phyloP scores from a whole-genome alignment of 345 rosid genomes.

The Acer campestre region DNA sequence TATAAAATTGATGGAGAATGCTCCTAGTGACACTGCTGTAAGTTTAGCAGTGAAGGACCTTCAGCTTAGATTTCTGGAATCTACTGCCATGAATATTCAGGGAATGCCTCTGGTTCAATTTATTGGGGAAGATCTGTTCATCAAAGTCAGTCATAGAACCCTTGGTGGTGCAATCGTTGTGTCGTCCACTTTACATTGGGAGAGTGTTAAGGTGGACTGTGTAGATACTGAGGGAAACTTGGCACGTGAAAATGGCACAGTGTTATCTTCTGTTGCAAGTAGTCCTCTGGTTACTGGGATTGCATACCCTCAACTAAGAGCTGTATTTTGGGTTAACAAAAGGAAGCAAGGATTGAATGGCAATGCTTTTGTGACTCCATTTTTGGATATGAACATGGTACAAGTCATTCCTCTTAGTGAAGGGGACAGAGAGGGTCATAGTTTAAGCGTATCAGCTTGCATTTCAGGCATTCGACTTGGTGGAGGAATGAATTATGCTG shows the following conservation, averaged over 20 bases:
- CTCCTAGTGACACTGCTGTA: slow-evolving; percentile 95
- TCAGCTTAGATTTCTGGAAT: slow-evolving; percentile 84
- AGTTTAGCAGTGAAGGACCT: slow-evolving; percentile 70
- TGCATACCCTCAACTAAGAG: slow-evolving; percentile 57
- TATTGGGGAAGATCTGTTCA: slow-evolving; percentile 67
- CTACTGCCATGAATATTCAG: slow-evolving; percentile 55
- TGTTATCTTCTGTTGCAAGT: slow-evolving; percentile 31
- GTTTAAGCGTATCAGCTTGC: slow-evolving; percentile 75
- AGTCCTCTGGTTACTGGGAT: slow-evolving; percentile 42
- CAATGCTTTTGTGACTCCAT: slow-evolving; percentile 46
- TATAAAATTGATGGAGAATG: slow-evolving; percentile 76
- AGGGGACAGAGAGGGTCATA: slow-evolving; percentile 81
- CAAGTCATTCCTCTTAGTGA: slow-evolving; percentile 90
- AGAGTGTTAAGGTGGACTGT: slow-evolving; percentile 79
- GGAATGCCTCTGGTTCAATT: slow-evolving; percentile 89
- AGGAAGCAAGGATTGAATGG: slow-evolving; percentile 45
- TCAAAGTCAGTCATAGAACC: slow-evolving; percentile 90
- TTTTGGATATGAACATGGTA: slow-evolving; percentile 71
- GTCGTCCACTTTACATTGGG: slow-evolving; percentile 79
- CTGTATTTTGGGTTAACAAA: slow-evolving; percentile 87
- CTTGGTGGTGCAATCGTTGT: slow-evolving; percentile 97
- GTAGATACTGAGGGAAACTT: slow-evolving; percentile 66
- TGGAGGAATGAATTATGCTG: slow-evolving; percentile 96
- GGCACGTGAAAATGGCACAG: slow-evolving; percentile 37
- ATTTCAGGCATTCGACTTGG: slow-evolving; percentile 90